Evolutionary conservation across 139 green algal genomes (phyloP).

Genomic region (Trebouxia sp.): DNA sequence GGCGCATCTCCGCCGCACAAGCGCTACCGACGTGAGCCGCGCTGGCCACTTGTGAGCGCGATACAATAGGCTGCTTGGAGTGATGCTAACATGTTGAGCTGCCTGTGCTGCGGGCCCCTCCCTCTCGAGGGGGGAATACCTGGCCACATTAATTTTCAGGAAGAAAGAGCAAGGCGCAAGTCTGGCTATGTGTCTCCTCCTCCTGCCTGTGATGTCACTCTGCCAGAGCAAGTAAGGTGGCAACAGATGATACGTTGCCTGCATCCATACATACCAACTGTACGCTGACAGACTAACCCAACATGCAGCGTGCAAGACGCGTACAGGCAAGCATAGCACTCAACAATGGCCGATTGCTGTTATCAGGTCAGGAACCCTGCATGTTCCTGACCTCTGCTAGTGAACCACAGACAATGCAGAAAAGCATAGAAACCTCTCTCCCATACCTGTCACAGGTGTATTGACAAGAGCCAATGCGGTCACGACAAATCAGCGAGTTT

Average conservation of each 20-base stretch:
- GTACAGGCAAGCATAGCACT: neutral
- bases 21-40: no score
- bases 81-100: neutral
- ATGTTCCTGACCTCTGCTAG: neutral
- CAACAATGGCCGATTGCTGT: neutral
- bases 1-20: no score
- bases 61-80: no score
- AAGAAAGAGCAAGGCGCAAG: neutral
- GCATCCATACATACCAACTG: no score
- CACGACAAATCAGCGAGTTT: conserved; percentile 41
- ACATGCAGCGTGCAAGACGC: neutral
- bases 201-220: neutral
- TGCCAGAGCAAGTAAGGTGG: conserved; percentile 4
- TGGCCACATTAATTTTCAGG: conserved; percentile 25
- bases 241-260: no score
- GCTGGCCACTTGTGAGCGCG: no score
- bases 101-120: conserved; percentile 11
- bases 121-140: conserved; percentile 3
- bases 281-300: no score
- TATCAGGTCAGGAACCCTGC: neutral
- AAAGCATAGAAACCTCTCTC: no score
- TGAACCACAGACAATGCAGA: no score
- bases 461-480: conserved; percentile 28
- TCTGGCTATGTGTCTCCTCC: neutral
- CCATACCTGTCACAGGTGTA: neutral